Conservation (phyloP, 225 moss, liverwort and hornwort genomes). For the Marchantia paleacea region DNA sequence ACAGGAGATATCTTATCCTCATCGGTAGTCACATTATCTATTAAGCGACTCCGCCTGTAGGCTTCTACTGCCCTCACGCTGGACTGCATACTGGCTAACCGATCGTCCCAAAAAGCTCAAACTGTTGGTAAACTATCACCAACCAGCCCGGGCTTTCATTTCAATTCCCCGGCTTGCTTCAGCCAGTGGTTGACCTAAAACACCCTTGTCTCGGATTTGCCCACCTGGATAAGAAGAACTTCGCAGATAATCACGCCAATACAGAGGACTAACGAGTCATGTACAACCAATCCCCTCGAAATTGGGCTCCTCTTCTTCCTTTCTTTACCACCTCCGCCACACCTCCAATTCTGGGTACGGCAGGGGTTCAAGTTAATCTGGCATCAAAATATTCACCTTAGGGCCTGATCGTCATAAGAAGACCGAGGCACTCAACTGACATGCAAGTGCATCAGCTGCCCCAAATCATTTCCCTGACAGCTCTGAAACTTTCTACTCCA, state of each 20-base stretch:
- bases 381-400: neutral
- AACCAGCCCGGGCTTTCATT: slow-evolving; percentile 6
- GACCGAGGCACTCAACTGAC: neutral
- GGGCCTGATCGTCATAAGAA: neutral
- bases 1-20: slow-evolving; percentile 85
- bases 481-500: too few relatives aligned
- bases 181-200: slow-evolving; percentile 9
- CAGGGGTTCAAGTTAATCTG: neutral
- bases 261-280: neutral
- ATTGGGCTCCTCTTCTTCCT: neutral
- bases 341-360: neutral
- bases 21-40: slow-evolving; percentile 83
- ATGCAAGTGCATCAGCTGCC: neutral
- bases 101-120: neutral
- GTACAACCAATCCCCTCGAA: neutral
- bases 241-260: neutral
- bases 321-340: slow-evolving; percentile 1
- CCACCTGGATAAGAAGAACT: neutral
- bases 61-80: slow-evolving; percentile 95
- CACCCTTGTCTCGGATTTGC: neutral
- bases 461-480: neutral
- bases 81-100: slow-evolving; percentile 69
- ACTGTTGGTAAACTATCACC: neutral
- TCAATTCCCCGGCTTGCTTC: neutral
- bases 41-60: slow-evolving; percentile 69